Conservation (phyloP, 441 rosid species). For the Gossypium schwendimanii region DNA sequence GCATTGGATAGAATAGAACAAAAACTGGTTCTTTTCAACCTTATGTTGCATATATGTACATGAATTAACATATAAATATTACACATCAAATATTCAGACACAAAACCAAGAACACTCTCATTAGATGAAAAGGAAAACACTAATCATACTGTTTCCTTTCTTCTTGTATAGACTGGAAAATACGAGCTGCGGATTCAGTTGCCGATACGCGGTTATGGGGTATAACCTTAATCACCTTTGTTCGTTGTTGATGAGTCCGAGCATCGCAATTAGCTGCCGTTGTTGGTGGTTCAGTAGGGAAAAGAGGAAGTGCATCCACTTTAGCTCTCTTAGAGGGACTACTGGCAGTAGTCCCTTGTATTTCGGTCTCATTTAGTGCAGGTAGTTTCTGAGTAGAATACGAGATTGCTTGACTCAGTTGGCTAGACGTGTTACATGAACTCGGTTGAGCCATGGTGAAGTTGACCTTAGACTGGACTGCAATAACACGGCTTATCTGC, state of each 20-base stretch:
- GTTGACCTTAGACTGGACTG: slow-evolving; percentile 20
- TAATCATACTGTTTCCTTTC: slow-evolving; percentile 48
- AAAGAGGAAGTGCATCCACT: slow-evolving; percentile 46
- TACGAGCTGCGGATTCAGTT: slow-evolving; percentile 47
- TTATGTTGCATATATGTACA: background rate
- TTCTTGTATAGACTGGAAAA: slow-evolving; percentile 47
- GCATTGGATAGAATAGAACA: background rate
- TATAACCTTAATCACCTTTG: slow-evolving; percentile 45
- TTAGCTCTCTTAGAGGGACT: slow-evolving; percentile 41
- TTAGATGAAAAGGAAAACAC: background rate
- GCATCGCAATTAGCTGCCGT: slow-evolving; percentile 24
- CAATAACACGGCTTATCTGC: slow-evolving; percentile 31
- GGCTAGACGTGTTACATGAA: slow-evolving; percentile 37
- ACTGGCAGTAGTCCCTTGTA: slow-evolving; percentile 58
- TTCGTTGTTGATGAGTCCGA: slow-evolving; percentile 22
- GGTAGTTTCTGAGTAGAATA: slow-evolving; percentile 22
- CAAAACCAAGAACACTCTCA: background rate
- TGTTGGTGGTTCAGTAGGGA: slow-evolving; percentile 41
- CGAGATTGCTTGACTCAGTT: slow-evolving; percentile 37
- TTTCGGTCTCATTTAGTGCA: slow-evolving; percentile 43
- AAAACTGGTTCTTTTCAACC: background rate
- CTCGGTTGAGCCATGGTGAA: slow-evolving; percentile 21
- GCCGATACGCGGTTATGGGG: slow-evolving; percentile 51
- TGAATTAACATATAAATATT: background rate
- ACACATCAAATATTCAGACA: background rate